These are phyloP conservation scores for Pseudonitzschia pungens DNA, from an alignment of 108 stramenopile species.

Conservation along the genomic window DNA sequence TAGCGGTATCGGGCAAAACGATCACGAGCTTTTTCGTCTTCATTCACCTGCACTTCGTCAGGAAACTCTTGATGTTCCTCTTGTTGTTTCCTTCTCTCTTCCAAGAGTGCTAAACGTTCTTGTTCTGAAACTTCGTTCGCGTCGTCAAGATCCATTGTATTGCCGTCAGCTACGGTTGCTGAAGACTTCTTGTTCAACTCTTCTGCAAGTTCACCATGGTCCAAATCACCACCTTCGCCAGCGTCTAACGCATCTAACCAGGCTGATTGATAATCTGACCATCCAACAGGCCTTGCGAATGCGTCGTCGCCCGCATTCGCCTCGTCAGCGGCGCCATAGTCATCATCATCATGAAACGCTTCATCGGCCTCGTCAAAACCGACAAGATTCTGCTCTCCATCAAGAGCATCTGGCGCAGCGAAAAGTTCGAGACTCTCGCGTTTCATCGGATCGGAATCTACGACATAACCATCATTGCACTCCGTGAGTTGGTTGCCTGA, in stretches of 20 bases:
- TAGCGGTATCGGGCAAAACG: constrained; percentile 97
- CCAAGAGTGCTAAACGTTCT: constrained; percentile 57
- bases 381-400: constrained; percentile 98
- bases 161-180: constrained; percentile 44
- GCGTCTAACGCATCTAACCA: constrained; percentile 91
- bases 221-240: constrained; percentile 51
- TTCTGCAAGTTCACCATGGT: constrained; percentile 79
- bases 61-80: constrained; percentile 93
- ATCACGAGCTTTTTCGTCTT: constrained; percentile 82
- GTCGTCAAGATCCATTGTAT: constrained; percentile 72
- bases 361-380: constrained; percentile 90
- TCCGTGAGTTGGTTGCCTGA: constrained; percentile 22
- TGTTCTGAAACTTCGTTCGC: constrained; percentile 61
- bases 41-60: constrained; percentile 96
- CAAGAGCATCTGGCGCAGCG: constrained; percentile 89
- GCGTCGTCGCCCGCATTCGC: constrained; percentile 33
- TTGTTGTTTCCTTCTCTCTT: constrained; percentile 73
- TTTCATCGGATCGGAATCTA: constrained; percentile 49
- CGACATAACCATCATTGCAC: constrained; percentile 25
- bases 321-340: constrained; percentile 39
- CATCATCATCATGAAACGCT: constrained; percentile 37
- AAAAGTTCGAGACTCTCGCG: constrained; percentile 85
- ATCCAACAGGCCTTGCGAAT: constrained; percentile 83
- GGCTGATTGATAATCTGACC: constrained; percentile 95
- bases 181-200: constrained; percentile 74